Conservation (phyloP, 164 flowering plant genomes). For the Vitis amurensis region DNA sequence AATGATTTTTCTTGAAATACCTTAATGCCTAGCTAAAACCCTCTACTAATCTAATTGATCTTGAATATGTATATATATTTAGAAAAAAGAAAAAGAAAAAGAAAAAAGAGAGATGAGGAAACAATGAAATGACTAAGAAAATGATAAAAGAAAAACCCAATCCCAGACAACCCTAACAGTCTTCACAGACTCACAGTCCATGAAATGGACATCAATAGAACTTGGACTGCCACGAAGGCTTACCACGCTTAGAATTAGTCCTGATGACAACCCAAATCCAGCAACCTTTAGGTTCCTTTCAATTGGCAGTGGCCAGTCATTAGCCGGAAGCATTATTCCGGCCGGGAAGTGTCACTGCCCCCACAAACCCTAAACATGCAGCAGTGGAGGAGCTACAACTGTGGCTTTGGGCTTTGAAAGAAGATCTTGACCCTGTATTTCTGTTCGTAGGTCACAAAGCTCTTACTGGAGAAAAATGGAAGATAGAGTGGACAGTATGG, state of each 20-base stretch:
- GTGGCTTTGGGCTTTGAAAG: conserved; percentile 1
- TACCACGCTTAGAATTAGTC: not conserved
- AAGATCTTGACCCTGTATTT: conserved; percentile 4
- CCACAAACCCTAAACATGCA: conserved; percentile 2
- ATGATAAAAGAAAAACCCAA: not conserved
- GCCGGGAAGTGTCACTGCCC: not conserved
- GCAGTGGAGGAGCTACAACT: too few relatives aligned
- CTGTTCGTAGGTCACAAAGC: too few relatives aligned
- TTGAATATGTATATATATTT: too few relatives aligned
- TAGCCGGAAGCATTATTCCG: not conserved
- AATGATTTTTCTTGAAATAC: not conserved
- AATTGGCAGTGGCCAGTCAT: not conserved
- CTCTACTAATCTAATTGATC: too few relatives aligned
- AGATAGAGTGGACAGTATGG: conserved; percentile 7
- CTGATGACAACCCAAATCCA: not conserved
- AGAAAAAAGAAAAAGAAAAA: too few relatives aligned
- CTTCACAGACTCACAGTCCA: not conserved
- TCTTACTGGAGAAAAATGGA: conserved; percentile 2
- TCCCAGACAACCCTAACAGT: not conserved
- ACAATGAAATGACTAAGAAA: not conserved
- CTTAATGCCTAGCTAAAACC: too few relatives aligned
- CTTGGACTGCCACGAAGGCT: not conserved
- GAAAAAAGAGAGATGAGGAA: too few relatives aligned
- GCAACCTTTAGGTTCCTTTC: not conserved
- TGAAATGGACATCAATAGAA: not conserved